Base-by-base conservation (phyloP, 495 filamentous ascomycete species). In the Melanomma pulvis-pyrius region DNA sequence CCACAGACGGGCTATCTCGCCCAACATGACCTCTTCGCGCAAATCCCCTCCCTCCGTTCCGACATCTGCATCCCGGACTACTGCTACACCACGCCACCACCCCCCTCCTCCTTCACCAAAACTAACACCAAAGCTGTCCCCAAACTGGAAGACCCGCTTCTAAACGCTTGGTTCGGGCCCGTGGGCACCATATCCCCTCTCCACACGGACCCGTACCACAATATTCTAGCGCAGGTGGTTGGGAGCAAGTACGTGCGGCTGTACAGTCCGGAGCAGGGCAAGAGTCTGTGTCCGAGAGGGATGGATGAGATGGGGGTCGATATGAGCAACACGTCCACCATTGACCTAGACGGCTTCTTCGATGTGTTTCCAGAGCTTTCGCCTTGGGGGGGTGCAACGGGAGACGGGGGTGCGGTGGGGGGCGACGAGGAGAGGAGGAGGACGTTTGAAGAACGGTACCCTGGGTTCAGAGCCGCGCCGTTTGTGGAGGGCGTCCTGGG, bases 151-250 rank as follows among this genome's bases (percentile, higher is more conserved):
- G 71, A 72, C 26, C 75, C 76, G 1, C 34, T 76, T 6, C 59
- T 79, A 25, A 97, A 98, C 74, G 92, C 90, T 3, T 98, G 94
- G 94, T 89, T 98, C 58, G 94, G 94, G 0, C 94, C 94, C 0
- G 78, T 86, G 0, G 88, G 87, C 49, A 98, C 94, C 1, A 92
- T 97, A 44, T 96, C 91, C 0, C 94, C 96, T 5, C 77, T 97
- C 21, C 94, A 98, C 74, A 93, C 91, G 22, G 94, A 98, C 72
- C 91, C 92, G 1, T 92, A 97, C 73, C 90, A 97, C 71, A 98
- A 98, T 70, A 85, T 98, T 32, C 83, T 98, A 12, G 86, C 88
- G 21, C 94, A 98, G 73, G 90, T 97, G 0, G 91, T 96, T 0
- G 94, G 94, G 0, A 81, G 85, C 46, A 98, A 98, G 75, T 98